Evolutionary conservation across 2,329 filamentous ascomycete genomes (phyloP), one percentile per base, ranked within the genome.

Genomic region (Tolypocladium pustulatum): DNA sequence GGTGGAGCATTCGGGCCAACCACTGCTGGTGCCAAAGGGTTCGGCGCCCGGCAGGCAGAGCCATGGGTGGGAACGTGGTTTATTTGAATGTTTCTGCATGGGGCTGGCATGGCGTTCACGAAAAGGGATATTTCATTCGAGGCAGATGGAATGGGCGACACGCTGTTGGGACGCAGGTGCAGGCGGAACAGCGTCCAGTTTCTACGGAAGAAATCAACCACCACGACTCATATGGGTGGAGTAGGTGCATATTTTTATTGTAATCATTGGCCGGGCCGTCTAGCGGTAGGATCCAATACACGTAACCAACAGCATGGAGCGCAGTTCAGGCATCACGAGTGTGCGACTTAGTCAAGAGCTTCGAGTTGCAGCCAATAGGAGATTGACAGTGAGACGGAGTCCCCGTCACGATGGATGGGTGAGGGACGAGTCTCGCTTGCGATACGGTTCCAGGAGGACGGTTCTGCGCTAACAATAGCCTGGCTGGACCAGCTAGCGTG

Each of bases 61-160:
- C 36, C 20, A 55, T 41, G 41, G 54, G 54, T 40, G 25, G 34
- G 37, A 32, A 32, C 53, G 9, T 38, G 37, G 37, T 37, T 32
- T 20, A 12, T 30, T 55, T 41, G 25, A 13, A 40, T 41, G 52
- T 41, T 41, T 55, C 25, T 55, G 59, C 56, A 62, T 65, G 62
- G 57, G n/a, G 60, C 58, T 63, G 63, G 63, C 64, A 58, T 56
- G 64, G 64, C 64, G 64, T 65, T 65, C 61, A 57, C 59, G 41
- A 55, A 60, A 56, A 41, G 52, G 52, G 53, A 49, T 61, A 59
- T 27, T 43, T 52, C 38, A 55, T 41, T 56, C 51, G 51, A 59
- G 41, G 34, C 30, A n/a, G 30, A 20, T 30, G 9, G 46, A 49
- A 49, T 17, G 25, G 43, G 46, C 9, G 25, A 30, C 25, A 20